Percentiles rank a stretch among this genome's conserved stretches.
phyloP scores from a whole-genome alignment of 2,329 filamentous ascomycete genomes.

The Pestalotiopsis sp. region DNA sequence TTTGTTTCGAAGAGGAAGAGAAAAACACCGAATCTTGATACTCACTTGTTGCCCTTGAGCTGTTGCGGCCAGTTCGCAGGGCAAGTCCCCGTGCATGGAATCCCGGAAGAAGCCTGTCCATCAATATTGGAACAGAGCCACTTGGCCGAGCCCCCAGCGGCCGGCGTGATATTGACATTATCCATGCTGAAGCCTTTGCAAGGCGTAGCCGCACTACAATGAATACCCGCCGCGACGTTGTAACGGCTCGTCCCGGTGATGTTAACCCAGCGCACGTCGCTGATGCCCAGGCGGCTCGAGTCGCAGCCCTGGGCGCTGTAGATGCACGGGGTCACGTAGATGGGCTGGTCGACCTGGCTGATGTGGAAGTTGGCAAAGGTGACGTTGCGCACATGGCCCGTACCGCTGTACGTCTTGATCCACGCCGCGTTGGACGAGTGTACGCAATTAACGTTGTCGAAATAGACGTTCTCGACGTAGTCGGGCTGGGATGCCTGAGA shows the following conservation, averaged over 20 bases:
- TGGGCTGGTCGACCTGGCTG: constrained; percentile 48
- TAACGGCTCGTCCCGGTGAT: constrained; percentile 51
- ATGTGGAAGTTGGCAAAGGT: constrained; percentile 44
- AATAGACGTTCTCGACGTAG: constrained; percentile 39
- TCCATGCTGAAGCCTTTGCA: constrained; percentile 48
- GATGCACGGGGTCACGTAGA: constrained; percentile 50
- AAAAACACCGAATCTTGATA: background rate
- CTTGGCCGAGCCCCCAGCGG: constrained; percentile 41
- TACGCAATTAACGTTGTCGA: constrained; percentile 38
- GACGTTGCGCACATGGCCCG: constrained; percentile 44
- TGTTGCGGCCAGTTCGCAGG: constrained; percentile 41
- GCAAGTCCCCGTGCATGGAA: constrained; percentile 39
- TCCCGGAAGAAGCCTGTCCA: constrained; percentile 34
- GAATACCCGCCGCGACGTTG: constrained; percentile 49
- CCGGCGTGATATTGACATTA: constrained; percentile 45
- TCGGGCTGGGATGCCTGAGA: constrained; percentile 35
- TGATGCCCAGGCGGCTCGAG: constrained; percentile 42
- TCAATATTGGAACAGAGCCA: constrained; percentile 46
- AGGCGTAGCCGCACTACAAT: constrained; percentile 43
- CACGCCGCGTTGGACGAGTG: constrained; percentile 43
- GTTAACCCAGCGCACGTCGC: constrained; percentile 51
- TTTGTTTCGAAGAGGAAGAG: background rate
- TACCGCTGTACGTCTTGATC: constrained; percentile 44
- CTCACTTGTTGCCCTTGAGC: constrained; percentile 31
- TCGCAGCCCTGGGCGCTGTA: constrained; percentile 43